Evolutionary conservation across 176 grass and related monocot genomes (phyloP).

Genomic region (Oryza officinalis): DNA sequence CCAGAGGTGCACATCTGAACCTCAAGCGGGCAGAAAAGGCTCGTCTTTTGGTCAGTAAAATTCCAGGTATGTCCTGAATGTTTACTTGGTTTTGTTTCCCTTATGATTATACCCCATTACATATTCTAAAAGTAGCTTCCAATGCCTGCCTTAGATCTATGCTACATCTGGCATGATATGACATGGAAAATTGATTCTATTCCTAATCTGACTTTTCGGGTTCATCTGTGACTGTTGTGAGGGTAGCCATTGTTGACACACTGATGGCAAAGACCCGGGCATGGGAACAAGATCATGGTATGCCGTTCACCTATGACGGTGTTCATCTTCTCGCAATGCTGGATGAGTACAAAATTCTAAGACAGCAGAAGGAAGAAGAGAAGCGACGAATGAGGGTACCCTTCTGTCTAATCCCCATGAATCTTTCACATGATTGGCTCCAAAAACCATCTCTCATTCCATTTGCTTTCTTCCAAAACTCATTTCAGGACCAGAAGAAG

Average conservation of each 20-base stretch:
- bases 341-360: conserved; percentile 79
- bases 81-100: background rate
- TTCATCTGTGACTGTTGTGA: background rate
- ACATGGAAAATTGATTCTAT: background rate
- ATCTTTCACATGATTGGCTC: background rate
- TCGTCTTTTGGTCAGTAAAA: conserved; percentile 87
- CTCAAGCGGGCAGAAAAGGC: conserved; percentile 96
- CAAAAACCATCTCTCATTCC: background rate
- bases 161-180: background rate
- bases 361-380: conserved; percentile 82
- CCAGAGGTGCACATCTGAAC: conserved; percentile 93
- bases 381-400: conserved; percentile 75
- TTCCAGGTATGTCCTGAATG: conserved; percentile 63
- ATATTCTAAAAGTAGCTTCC: background rate
- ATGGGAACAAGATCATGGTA: conserved; percentile 77
- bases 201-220: background rate
- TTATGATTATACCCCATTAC: background rate
- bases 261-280: conserved; percentile 64
- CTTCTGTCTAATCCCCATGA: background rate
- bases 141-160: background rate
- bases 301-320: conserved; percentile 69
- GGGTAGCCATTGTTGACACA: conserved; percentile 71
- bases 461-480: background rate
- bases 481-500: conserved; percentile 83
- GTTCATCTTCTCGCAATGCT: conserved; percentile 83